A percentile compares a stretch with the other conserved stretches of the same genome.
phyloP scores from a whole-genome alignment of 495 filamentous ascomycete genomes.

The Penicillium bovifimosum region DNA sequence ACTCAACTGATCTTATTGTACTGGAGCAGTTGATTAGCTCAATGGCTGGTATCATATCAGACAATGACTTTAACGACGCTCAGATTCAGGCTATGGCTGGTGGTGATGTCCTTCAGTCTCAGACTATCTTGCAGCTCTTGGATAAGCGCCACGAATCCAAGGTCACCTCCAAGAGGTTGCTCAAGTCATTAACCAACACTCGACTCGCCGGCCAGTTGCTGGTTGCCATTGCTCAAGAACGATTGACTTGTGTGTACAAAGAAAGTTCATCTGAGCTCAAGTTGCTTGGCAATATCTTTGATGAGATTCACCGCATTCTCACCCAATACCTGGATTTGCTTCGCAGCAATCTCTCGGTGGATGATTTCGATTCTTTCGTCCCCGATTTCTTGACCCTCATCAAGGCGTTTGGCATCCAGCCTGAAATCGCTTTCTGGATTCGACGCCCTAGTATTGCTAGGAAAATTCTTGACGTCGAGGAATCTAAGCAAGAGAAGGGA shows the following conservation, averaged over 20 bases:
- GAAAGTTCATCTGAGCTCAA: constrained; percentile 69
- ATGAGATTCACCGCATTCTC: constrained; percentile 81
- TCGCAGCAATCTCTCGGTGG: constrained; percentile 65
- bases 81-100: constrained; percentile 84
- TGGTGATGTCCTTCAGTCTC: constrained; percentile 69
- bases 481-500: constrained; percentile 20
- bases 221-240: constrained; percentile 83
- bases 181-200: constrained; percentile 68
- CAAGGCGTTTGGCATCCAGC: constrained; percentile 72
- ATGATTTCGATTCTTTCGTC: constrained; percentile 77
- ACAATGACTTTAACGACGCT: constrained; percentile 76
- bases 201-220: constrained; percentile 71
- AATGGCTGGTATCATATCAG: constrained; percentile 88
- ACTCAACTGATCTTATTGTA: constrained; percentile 80
- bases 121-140: constrained; percentile 68
- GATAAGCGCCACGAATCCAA: constrained; percentile 71
- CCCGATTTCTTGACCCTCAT: constrained; percentile 70
- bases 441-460: constrained; percentile 60
- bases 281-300: constrained; percentile 74
- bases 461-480: constrained; percentile 47
- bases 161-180: constrained; percentile 65
- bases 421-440: constrained; percentile 84
- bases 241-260: constrained; percentile 71
- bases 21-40: constrained; percentile 80
- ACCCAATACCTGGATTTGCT: constrained; percentile 86